These are phyloP conservation scores for Neurospora sp. DNA, from an alignment of 2,329 filamentous ascomycete genomes.

Conservation along the genomic window DNA sequence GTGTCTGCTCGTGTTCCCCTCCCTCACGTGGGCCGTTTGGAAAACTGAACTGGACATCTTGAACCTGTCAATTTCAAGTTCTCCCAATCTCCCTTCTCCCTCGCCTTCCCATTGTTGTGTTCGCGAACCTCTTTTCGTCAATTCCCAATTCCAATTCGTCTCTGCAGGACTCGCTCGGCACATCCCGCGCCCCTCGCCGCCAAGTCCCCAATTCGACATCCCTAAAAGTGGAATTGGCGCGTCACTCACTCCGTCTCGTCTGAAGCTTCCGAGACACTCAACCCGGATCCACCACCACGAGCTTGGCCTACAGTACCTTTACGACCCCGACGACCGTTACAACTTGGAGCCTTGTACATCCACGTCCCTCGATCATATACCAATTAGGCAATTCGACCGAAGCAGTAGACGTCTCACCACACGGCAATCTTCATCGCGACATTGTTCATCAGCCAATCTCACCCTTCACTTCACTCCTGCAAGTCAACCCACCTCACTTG, in stretches of 20 bases:
- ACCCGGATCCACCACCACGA: neutral
- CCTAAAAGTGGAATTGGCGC: neutral
- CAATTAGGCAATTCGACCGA: neutral
- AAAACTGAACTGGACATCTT: neutral
- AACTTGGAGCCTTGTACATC: neutral
- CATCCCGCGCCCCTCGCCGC: neutral
- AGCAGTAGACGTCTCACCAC: neutral
- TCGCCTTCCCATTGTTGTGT: neutral
- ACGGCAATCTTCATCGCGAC: neutral
- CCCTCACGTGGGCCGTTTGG: neutral
- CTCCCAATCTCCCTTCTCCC: neutral
- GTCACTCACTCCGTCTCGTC: neutral
- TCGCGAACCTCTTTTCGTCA: neutral
- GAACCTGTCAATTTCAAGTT: neutral
- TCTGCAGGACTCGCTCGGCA: neutral
- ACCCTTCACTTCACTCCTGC: neutral
- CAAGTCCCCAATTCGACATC: neutral
- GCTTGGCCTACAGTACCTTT: neutral
- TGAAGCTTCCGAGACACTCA: neutral
- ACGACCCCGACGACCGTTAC: neutral
- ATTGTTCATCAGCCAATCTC: neutral
- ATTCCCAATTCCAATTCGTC: neutral
- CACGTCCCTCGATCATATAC: neutral
- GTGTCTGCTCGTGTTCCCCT: neutral
- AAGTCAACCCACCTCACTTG: neutral